phyloP scores from a whole-genome alignment of 768 basidiomycete species.

The Pisolithus marmoratus region DNA sequence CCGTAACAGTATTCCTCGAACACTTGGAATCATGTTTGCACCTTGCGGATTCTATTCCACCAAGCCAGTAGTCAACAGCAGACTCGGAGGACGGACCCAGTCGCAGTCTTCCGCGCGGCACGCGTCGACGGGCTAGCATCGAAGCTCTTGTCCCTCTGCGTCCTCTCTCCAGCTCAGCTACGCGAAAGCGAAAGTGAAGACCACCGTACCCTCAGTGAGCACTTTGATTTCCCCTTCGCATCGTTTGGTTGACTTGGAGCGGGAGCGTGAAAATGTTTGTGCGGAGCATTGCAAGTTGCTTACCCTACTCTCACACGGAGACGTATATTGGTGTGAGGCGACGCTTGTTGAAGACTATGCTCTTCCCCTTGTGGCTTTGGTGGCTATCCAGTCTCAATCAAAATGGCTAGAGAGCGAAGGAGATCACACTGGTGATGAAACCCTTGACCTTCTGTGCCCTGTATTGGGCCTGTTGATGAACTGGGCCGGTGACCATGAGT shows the following conservation, averaged over 20 bases:
- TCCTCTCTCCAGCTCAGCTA: conserved; percentile 39
- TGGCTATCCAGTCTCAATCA: conserved; percentile 38
- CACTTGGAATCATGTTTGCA: conserved; percentile 52
- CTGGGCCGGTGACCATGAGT: conserved; percentile 58
- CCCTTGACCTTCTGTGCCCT: conserved; percentile 70
- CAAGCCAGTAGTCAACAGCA: conserved; percentile 15
- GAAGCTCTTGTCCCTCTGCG: conserved; percentile 46
- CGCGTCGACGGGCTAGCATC: conserved; percentile 30
- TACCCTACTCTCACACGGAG: conserved; percentile 64
- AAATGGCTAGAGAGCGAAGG: conserved; percentile 14
- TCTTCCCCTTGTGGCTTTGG: conserved; percentile 42
- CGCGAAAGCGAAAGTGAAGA: conserved; percentile 16
- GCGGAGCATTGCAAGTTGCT: conserved; percentile 59
- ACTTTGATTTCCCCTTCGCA: not conserved
- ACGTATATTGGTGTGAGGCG: conserved; percentile 48
- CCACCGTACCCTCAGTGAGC: conserved; percentile 15
- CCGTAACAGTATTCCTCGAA: conserved; percentile 32
- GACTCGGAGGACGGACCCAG: conserved; percentile 4
- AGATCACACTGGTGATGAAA: conserved; percentile 25
- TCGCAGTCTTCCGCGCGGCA: conserved; percentile 3
- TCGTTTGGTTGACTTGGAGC: not conserved
- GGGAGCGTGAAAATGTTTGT: conserved; percentile 44
- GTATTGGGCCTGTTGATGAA: conserved; percentile 73
- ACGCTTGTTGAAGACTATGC: conserved; percentile 43
- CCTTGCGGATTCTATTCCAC: conserved; percentile 57